These are phyloP conservation scores for Diversispora epigaea DNA, from an alignment of 192 early-diverging fungal genomes.

Conservation along the genomic window DNA sequence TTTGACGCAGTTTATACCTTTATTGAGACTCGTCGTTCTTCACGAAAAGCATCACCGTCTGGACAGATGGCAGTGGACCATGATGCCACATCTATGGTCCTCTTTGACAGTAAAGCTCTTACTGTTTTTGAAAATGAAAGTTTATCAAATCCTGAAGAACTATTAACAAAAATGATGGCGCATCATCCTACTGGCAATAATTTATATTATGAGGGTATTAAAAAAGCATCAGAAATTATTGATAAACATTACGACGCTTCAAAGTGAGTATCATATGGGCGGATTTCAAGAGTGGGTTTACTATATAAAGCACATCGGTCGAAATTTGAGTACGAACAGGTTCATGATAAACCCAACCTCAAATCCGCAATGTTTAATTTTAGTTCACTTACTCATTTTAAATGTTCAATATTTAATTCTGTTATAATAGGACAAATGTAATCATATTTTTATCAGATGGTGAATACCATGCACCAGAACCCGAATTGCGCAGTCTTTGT, in stretches of 20 bases:
- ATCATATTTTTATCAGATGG: constrained; percentile 37
- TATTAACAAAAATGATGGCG: constrained; percentile 18
- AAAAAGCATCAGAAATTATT: not conserved
- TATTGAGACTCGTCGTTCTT: constrained; percentile 29
- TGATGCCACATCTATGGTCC: constrained; percentile 15
- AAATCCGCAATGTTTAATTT: too few species aligned
- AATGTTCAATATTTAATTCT: not conserved
- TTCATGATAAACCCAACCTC: too few species aligned
- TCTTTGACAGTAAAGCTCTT: not conserved
- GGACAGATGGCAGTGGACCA: not conserved
- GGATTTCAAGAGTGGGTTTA: too few species aligned
- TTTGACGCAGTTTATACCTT: constrained; percentile 26
- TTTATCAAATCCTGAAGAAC: not conserved
- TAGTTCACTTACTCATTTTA: not conserved
- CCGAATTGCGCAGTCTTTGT: constrained; percentile 12
- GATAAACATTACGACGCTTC: constrained; percentile 10
- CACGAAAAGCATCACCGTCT: not conserved
- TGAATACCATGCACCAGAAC: not conserved
- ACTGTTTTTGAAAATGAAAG: constrained; percentile 14
- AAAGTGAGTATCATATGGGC: constrained; percentile 26
- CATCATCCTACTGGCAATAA: not conserved
- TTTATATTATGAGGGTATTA: not conserved
- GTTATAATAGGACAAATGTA: constrained; percentile 15
- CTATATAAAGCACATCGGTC: too few species aligned
- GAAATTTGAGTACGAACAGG: too few species aligned